Evolutionary conservation across 805 yeast species (phyloP), one percentile per base, ranked within the genome.

Genomic region (Spathaspora gorwiae): DNA sequence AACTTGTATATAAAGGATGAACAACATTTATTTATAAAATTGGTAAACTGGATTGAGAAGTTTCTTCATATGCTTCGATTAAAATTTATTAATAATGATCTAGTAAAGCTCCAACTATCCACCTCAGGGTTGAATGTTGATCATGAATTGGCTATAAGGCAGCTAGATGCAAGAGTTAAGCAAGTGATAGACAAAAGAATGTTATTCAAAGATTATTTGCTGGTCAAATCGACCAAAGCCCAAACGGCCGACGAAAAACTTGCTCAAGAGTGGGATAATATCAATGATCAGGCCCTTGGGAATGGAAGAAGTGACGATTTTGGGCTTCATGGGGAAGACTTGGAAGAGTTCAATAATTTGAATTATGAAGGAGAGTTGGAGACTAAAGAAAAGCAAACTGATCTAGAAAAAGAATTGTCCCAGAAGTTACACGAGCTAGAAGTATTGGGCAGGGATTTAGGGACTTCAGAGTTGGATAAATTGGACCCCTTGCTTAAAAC

Each of bases 1-100:
- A 82, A 85, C 43, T 78, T 90, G n/a, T 90, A 90, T 61, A 49
- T 74, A n/a, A 80, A 86, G 51, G 98, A 92, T 57, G 71, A 80
- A 33, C 78, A 78, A 30, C 78, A 81, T 5, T 66, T 92, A 5
- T 92, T 92, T 65, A 80, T 82, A 42, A 81, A 81, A 4, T 66
- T 94, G 43, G 74, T 88, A 38, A 62, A 63, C 6, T 92, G 97
- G 97, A 71, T 88, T 38, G 80, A 85, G 47, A 68, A 72, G 14
- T 80, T 89, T 43, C 67, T 90, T 26, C 66, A 70, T 10, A 79
- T 87, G 49, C 65, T 90, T 42, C 76, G 87, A 46, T 69, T 72
- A 43, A 87, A 90, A 46, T 82, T 75, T 55, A 65, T 54, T 10
- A 68, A 68, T 5, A 57, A 66, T 6, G 65, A 64, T 0, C 62